Percentiles rank a stretch among this genome's conserved stretches.
phyloP scores from a whole-genome alignment of 805 yeast genomes.

The Wickerhamiella qilinensis region DNA sequence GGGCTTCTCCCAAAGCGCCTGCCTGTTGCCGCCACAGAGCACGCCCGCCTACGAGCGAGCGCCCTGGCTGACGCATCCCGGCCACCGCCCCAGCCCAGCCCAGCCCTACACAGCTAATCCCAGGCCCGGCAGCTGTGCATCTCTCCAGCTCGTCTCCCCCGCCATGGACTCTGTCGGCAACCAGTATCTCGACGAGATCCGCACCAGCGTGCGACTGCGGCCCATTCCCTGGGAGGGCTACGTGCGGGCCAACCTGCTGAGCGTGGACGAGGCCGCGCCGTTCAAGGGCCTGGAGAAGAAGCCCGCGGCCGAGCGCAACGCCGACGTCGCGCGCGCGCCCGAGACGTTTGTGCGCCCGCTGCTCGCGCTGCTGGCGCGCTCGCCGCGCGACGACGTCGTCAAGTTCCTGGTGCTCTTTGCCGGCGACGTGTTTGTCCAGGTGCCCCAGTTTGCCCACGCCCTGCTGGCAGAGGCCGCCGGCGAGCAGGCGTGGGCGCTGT shows the following conservation, averaged over 20 bases:
- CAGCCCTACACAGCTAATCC: too few relatives aligned
- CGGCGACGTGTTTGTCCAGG: conserved; percentile 32
- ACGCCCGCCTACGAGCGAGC: too few relatives aligned
- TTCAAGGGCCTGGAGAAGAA: conserved; percentile 39
- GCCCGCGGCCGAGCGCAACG: conserved; percentile 18
- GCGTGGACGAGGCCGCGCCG: conserved; percentile 49
- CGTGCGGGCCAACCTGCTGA: conserved; percentile 52
- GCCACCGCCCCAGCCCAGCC: too few relatives aligned
- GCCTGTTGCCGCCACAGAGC: too few relatives aligned
- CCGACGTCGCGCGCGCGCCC: conserved; percentile 24
- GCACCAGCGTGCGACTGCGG: conserved; percentile 51
- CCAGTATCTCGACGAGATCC: conserved; percentile 23
- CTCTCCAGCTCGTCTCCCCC: neutral
- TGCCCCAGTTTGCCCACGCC: conserved; percentile 19
- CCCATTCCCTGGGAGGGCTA: conserved; percentile 89
- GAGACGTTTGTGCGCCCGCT: conserved; percentile 39
- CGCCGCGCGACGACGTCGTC: conserved; percentile 44
- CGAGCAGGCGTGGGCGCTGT: conserved; percentile 29
- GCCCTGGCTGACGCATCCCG: too few relatives aligned
- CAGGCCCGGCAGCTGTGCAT: too few relatives aligned
- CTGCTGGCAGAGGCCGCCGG: conserved; percentile 30
- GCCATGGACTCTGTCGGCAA: conserved; percentile 1
- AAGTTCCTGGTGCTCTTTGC: conserved; percentile 47
- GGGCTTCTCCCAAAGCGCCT: too few relatives aligned
- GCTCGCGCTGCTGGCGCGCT: conserved; percentile 36